Evolutionary conservation across 345 rosid genomes (phyloP).

Genomic region (Dimocarpus longan): DNA sequence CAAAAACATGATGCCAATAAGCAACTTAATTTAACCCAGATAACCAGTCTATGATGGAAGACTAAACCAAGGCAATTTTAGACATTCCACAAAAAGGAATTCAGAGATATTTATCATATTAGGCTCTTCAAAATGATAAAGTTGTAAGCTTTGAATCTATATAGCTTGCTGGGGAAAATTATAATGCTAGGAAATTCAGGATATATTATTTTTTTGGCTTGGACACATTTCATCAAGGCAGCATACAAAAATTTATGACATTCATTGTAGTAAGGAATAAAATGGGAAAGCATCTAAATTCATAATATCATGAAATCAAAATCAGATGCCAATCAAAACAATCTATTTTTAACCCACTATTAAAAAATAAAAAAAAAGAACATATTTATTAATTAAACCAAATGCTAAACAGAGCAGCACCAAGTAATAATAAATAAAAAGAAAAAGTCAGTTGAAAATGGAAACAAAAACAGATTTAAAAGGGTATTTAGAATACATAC

Average conservation of each 20-base stretch:
- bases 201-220: background rate
- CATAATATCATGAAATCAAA: background rate
- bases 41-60: background rate
- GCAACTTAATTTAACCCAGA: background rate
- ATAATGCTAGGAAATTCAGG: background rate
- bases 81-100: background rate
- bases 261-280: background rate
- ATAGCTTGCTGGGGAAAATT: background rate
- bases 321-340: conserved; percentile 22
- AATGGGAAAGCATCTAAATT: background rate
- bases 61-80: background rate
- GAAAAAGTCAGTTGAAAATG: background rate
- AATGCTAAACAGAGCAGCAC: background rate
- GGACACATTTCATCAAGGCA: background rate
- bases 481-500: background rate
- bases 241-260: background rate
- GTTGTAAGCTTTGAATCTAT: background rate
- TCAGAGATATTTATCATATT: background rate
- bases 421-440: too few species aligned
- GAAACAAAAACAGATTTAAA: background rate
- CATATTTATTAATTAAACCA: background rate
- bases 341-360: conserved; percentile 7
- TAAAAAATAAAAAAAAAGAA: conserved; percentile 1
- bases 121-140: background rate
- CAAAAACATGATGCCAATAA: background rate